Percentiles rank a stretch among this genome's conserved stretches.
These are phyloP conservation scores for Tympanopsis confertula DNA, from an alignment of 2,329 filamentous ascomycete species.

Conservation along the genomic window DNA sequence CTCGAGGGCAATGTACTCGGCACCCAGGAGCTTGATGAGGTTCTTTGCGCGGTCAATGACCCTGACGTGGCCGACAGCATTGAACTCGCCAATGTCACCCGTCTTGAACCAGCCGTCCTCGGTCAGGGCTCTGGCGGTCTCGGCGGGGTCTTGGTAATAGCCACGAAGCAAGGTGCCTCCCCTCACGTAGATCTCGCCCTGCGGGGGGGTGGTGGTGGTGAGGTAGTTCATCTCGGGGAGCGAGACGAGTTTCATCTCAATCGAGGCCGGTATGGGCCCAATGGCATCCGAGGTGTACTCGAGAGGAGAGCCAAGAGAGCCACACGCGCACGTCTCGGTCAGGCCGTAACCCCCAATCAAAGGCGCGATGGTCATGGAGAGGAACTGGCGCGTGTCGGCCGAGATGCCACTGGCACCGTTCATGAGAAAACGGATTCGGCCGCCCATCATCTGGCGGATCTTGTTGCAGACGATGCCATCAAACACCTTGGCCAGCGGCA, in stretches of 20 bases:
- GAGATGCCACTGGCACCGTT: slow-evolving; percentile 89
- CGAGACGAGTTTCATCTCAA: slow-evolving; percentile 88
- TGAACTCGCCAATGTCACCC: slow-evolving; percentile 87
- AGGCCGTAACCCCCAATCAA: slow-evolving; percentile 93
- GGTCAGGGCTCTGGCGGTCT: slow-evolving; percentile 68
- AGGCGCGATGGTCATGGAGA: slow-evolving; percentile 82
- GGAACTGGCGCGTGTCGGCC: slow-evolving; percentile 76
- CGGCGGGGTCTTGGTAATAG: slow-evolving; percentile 78
- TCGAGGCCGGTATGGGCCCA: slow-evolving; percentile 63
- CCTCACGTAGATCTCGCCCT: slow-evolving; percentile 86
- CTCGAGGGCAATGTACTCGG: slow-evolving; percentile 94
- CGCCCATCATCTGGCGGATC: slow-evolving; percentile 81
- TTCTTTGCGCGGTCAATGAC: slow-evolving; percentile 98
- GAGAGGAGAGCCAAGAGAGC: slow-evolving; percentile 70
- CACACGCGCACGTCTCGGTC: slow-evolving; percentile 83
- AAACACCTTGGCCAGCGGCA: slow-evolving; percentile 59
- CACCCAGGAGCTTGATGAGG: slow-evolving; percentile 85
- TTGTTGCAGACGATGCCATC: slow-evolving; percentile 85
- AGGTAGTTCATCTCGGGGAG: slow-evolving; percentile 81
- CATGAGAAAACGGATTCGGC: slow-evolving; percentile 77
- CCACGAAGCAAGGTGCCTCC: slow-evolving; percentile 63
- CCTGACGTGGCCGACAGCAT: slow-evolving; percentile 64
- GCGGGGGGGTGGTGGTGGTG: slow-evolving; percentile 62
- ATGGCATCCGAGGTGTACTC: slow-evolving; percentile 70
- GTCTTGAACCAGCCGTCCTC: slow-evolving; percentile 94